Base-by-base conservation (phyloP, 768 basidiomycete species). In the Phaeotremella fagi region DNA sequence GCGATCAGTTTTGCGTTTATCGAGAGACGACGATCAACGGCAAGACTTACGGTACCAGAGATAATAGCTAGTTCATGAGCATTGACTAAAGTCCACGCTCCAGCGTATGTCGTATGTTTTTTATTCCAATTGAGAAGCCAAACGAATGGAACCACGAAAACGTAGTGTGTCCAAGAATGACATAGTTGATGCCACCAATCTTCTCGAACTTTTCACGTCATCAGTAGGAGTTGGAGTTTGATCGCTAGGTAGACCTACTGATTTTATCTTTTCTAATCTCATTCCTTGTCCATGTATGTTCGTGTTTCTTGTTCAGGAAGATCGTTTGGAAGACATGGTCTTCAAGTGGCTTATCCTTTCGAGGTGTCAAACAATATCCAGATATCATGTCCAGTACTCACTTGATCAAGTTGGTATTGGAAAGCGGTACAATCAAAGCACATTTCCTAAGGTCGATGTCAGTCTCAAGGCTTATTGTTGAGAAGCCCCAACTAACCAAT, bases 301-400 rank as follows among this genome's bases (percentile, higher is more conserved):
- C 50, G 58, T 78, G 63, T 50, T 76, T 72, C 46, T 75, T 76
- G 70, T 77, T 76, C 49, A 78, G 60, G 64, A 75, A 76, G 69
- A 77, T 78, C 5, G 75, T 76, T 57, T 77, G 76, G 73, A 76
- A 78, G 23, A 77, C 61, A 54, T 78, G 77, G 28, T 76, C 67
- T 42, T 78, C 68, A 29, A 71, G 54, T 0, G 73, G 73, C 29
- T 51, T 49, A 24, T 70, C 45, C 57, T 68, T 45, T 6, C n/a
- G n/a, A n/a, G n/a, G n/a, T 9, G 33, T 35, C 38, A 4, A 29
- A 24, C 20, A 22, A 3, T 16, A 22, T 12, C 14, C 56, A 48
- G 51, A 61, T 50, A 26, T 69, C 60, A 45, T 15, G 14, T 6
- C 7, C 24, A 25, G 16, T 11, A 54, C 61, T 46, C 24, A 57